These are phyloP conservation scores for Zygosaccharomyces siamensis DNA, from an alignment of 805 yeast genomes.

Conservation along the genomic window DNA sequence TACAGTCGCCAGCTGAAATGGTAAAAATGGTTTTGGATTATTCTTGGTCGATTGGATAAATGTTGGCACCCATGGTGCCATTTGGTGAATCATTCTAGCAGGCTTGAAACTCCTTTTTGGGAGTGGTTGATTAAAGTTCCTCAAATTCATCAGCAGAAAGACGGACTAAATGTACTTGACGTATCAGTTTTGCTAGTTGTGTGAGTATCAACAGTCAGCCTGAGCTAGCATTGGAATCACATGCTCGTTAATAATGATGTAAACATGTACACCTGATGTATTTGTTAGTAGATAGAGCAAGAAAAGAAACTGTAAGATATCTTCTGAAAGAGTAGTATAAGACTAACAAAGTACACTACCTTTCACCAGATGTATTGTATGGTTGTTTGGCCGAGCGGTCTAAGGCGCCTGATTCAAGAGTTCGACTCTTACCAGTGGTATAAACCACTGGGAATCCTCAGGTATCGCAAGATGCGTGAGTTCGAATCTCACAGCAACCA, in stretches of 20 bases:
- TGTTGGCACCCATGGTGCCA: constrained; percentile 77
- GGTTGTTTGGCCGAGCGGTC: constrained; percentile 27
- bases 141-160: background rate
- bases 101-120: background rate
- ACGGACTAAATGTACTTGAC: background rate
- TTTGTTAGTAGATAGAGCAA: too few relatives aligned
- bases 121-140: background rate
- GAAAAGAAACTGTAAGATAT: background rate
- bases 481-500: constrained; percentile 27
- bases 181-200: background rate
- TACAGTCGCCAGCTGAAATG: constrained; percentile 67
- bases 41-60: constrained; percentile 50
- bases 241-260: background rate
- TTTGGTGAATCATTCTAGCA: constrained; percentile 34
- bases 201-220: background rate
- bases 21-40: constrained; percentile 46
- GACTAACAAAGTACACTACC: too few relatives aligned
- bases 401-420: constrained; percentile 25
- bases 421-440: constrained; percentile 14
- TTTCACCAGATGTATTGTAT: background rate
- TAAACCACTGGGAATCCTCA: constrained; percentile 16
- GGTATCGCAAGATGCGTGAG: constrained; percentile 26
- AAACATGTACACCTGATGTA: background rate
- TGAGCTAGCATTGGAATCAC: background rate
- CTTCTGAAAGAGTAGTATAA: too few relatives aligned